Percentiles rank a stretch among this genome's conserved stretches.
Conservation (phyloP, 768 basidiomycete species). For the Boletellus sp. region DNA sequence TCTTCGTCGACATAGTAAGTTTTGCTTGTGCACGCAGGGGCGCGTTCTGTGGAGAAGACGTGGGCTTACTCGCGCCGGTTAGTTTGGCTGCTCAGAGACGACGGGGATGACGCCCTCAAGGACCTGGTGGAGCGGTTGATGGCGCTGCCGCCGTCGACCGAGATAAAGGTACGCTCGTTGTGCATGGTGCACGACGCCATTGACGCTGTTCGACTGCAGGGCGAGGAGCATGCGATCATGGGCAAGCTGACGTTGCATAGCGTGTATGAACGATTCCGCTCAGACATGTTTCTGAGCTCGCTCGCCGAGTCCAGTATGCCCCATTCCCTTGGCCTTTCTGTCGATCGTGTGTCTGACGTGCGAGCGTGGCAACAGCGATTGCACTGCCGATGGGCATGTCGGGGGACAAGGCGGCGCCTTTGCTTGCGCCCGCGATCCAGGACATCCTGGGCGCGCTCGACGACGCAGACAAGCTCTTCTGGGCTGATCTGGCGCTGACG, state of each 20-base stretch:
- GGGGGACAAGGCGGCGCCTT: constrained; percentile 34
- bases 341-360: constrained; percentile 2
- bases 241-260: constrained; percentile 77
- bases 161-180: constrained; percentile 48
- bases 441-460: constrained; percentile 60
- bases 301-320: constrained; percentile 84
- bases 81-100: constrained; percentile 70
- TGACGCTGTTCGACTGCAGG: constrained; percentile 39
- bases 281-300: constrained; percentile 88
- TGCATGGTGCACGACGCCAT: neutral
- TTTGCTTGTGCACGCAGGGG: neutral
- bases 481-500: constrained; percentile 56
- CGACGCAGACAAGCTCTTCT: constrained; percentile 68
- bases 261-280: constrained; percentile 72
- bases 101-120: constrained; percentile 49
- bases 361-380: constrained; percentile 50
- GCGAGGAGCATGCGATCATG: constrained; percentile 69
- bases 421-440: constrained; percentile 44
- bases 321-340: neutral
- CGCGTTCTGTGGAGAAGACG: constrained; percentile 6
- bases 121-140: constrained; percentile 55
- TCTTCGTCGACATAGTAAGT: constrained; percentile 66
- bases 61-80: neutral
- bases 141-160: constrained; percentile 51
- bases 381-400: constrained; percentile 80